Evolutionary conservation across 2,329 filamentous ascomycete genomes (phyloP).

Genomic region (Fonsecaea pedrosoi): DNA sequence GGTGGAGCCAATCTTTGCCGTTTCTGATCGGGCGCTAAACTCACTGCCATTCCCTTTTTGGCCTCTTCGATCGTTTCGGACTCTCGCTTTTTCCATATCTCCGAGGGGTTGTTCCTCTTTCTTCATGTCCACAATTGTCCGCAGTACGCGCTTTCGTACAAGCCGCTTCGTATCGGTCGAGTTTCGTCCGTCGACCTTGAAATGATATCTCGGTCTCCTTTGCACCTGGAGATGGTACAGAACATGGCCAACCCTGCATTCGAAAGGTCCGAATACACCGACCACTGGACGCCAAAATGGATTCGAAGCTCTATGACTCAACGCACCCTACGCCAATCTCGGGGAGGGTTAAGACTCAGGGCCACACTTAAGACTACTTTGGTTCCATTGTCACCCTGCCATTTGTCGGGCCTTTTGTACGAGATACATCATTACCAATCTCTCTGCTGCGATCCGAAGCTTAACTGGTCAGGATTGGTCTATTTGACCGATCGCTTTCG

Average conservation of each 20-base stretch:
- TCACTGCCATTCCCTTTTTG: not conserved
- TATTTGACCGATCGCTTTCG: not conserved
- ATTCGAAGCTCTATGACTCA: no score
- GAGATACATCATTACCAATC: not conserved
- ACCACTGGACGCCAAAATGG: not conserved
- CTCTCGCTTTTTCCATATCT: slow-evolving; percentile 6
- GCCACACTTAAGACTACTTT: not conserved
- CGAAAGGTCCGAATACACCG: not conserved
- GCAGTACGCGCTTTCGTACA: slow-evolving; percentile 11
- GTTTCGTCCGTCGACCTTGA: not conserved
- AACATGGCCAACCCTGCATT: not conserved
- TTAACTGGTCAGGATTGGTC: not conserved
- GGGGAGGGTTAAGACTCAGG: not conserved
- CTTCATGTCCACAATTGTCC: not conserved
- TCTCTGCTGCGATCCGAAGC: not conserved
- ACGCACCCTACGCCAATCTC: no score
- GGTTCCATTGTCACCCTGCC: not conserved
- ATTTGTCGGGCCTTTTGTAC: not conserved
- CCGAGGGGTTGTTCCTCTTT: not conserved
- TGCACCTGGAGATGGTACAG: not conserved
- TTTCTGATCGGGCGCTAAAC: not conserved
- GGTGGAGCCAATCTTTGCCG: not conserved
- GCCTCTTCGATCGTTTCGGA: not conserved
- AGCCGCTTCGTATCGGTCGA: not conserved
- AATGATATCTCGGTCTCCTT: not conserved